These are phyloP conservation scores for Gleditsia sinensis DNA, from an alignment of 306 rosid genomes.

Conservation along the genomic window DNA sequence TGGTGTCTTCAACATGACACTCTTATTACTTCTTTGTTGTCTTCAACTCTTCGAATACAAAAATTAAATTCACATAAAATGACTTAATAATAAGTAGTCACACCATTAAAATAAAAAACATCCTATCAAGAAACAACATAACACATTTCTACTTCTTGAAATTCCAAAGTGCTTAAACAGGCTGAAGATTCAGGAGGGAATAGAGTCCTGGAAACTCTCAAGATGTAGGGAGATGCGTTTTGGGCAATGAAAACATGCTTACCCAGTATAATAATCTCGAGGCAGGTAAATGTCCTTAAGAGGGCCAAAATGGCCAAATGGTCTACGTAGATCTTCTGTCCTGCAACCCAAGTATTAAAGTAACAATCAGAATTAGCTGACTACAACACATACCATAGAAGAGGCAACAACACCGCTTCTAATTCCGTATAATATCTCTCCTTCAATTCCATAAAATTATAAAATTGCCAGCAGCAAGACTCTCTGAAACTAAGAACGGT, in stretches of 20 bases:
- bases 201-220: background rate
- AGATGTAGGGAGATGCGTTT: background rate
- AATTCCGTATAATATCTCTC: background rate
- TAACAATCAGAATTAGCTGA: background rate
- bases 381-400: background rate
- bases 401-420: background rate
- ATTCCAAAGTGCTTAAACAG: background rate
- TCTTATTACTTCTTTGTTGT: constrained; percentile 60
- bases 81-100: constrained; percentile 25
- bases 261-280: constrained; percentile 81
- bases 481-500: too few relatives aligned
- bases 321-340: constrained; percentile 62
- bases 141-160: background rate
- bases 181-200: background rate
- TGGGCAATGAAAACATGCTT: constrained; percentile 26
- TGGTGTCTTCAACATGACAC: constrained; percentile 54
- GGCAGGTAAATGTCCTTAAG: constrained; percentile 85
- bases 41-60: constrained; percentile 78
- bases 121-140: background rate
- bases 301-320: constrained; percentile 72
- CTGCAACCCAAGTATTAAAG: constrained; percentile 39
- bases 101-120: background rate
- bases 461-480: too few relatives aligned
- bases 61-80: constrained; percentile 70
- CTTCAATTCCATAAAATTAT: background rate